A percentile compares a stretch with the other conserved stretches of the same genome.
phyloP scores from a whole-genome alignment of 768 basidiomycete species.

The Serpula lacrymans region DNA sequence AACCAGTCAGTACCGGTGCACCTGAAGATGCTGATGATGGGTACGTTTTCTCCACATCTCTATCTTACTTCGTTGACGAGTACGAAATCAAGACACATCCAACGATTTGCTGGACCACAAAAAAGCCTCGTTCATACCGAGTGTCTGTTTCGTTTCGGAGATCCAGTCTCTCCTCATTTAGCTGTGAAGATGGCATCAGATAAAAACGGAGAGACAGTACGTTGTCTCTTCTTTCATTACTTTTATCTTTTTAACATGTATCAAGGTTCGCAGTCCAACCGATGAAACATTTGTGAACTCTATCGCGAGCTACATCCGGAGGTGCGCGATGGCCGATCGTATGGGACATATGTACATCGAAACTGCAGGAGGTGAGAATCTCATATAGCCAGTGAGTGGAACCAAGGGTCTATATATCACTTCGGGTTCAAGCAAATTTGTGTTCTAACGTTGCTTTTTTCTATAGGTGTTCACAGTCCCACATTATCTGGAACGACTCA shows the following conservation, averaged over 20 bases:
- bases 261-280: constrained; percentile 41
- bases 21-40: constrained; percentile 77
- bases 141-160: constrained; percentile 80
- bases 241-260: constrained; percentile 2
- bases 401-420: constrained; percentile 6
- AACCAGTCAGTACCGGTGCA: constrained; percentile 90
- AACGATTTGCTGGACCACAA: constrained; percentile 43
- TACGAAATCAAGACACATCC: constrained; percentile 55
- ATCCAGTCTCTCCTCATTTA: constrained; percentile 92
- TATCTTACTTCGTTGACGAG: background rate
- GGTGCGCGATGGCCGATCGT: constrained; percentile 38
- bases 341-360: constrained; percentile 77
- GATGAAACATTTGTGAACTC: constrained; percentile 66
- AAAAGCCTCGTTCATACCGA: constrained; percentile 47
- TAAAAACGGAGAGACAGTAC: constrained; percentile 29
- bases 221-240: constrained; percentile 2
- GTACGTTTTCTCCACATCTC: constrained; percentile 49
- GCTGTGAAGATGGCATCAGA: constrained; percentile 56
- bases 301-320: constrained; percentile 58
- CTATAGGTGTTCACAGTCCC: constrained; percentile 86
- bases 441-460: constrained; percentile 6
- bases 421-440: background rate
- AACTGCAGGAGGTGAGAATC: constrained; percentile 88
- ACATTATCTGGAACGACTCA: constrained; percentile 81
- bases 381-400: constrained; percentile 6